Evolutionary conservation across 1,284 basidiomycete species (phyloP).

Genomic region (Leccinum cinnamomeum): DNA sequence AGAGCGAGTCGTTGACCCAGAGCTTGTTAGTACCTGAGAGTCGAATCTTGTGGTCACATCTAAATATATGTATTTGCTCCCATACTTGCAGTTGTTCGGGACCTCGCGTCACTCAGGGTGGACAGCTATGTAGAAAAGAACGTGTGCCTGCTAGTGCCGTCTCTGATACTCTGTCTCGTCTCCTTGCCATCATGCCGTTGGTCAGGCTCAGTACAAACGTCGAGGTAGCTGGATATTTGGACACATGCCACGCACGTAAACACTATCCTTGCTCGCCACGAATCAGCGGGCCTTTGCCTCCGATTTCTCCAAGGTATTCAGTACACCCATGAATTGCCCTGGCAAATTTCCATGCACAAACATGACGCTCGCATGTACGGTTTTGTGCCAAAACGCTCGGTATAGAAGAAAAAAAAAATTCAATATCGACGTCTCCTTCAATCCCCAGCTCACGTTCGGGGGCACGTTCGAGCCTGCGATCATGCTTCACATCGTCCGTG

Average conservation of each 20-base stretch:
- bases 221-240: conserved; percentile 12
- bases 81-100: not conserved
- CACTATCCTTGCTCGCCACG: not conserved
- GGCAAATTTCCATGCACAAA: not conserved
- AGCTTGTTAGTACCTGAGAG: not conserved
- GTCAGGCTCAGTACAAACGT: conserved; percentile 20
- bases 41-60: not conserved
- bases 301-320: conserved; percentile 51
- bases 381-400: conserved; percentile 1
- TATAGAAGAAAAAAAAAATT: not conserved
- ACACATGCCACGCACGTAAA: not conserved
- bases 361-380: not conserved
- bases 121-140: not conserved
- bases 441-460: not conserved
- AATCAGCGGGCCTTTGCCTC: conserved; percentile 45
- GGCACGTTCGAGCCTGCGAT: conserved; percentile 68
- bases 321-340: not conserved
- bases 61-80: not conserved
- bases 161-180: not conserved
- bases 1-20: not conserved
- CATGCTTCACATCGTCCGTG: conserved; percentile 52
- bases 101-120: not conserved
- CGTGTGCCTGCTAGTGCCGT: not conserved
- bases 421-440: not conserved
- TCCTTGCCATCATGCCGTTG: conserved; percentile 19